These are phyloP conservation scores for Phaeosphaeriaceae sp. DNA, from an alignment of 2,329 filamentous ascomycete genomes.

Conservation along the genomic window DNA sequence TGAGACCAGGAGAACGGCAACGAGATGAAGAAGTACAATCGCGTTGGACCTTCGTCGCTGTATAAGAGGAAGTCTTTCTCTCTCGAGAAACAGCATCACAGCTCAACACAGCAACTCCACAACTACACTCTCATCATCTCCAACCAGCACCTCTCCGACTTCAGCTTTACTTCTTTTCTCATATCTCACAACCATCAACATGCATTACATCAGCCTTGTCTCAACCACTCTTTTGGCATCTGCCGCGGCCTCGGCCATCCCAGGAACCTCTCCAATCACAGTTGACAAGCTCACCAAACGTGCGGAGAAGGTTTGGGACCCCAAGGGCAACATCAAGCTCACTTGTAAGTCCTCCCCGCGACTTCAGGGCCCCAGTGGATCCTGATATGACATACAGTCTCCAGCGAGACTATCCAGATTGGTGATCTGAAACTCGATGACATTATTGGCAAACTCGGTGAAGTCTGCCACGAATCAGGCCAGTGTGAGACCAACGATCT, in stretches of 20 bases:
- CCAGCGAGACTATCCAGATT: conserved; percentile 30
- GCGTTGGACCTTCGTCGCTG: not conserved
- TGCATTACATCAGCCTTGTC: conserved; percentile 9
- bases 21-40: not conserved
- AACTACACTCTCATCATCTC: not conserved
- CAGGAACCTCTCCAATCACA: conserved; percentile 2
- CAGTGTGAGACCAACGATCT: conserved; percentile 25
- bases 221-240: conserved; percentile 11
- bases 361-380: not conserved
- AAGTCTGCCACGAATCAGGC: conserved; percentile 20
- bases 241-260: conserved; percentile 9
- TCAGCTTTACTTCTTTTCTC: not conserved
- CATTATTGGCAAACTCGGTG: conserved; percentile 14
- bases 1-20: not conserved
- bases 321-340: conserved; percentile 17
- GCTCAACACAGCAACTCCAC: not conserved
- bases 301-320: conserved; percentile 10
- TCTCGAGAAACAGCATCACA: not conserved
- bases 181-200: not conserved
- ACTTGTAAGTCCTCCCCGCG: conserved; percentile 6
- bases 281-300: conserved; percentile 9
- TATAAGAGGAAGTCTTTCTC: not conserved
- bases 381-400: conserved; percentile 23
- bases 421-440: conserved; percentile 15
- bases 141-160: not conserved